Evolutionary conservation across 345 rosid genomes (phyloP).

Genomic region (Citrus mangshanensis): DNA sequence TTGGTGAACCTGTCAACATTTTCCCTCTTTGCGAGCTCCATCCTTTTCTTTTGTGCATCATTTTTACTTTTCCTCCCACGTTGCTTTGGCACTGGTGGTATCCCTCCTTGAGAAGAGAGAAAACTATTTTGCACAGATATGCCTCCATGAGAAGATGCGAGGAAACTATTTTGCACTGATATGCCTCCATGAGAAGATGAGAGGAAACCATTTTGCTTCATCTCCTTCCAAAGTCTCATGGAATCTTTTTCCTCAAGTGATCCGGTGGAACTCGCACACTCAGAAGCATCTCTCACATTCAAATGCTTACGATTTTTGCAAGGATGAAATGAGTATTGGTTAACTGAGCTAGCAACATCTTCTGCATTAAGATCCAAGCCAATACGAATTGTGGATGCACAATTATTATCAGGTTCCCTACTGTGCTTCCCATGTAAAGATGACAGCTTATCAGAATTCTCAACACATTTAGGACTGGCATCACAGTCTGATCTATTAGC

Average conservation of each 20-base stretch:
- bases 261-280: constrained; percentile 67
- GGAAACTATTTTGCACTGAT: constrained; percentile 34
- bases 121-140: constrained; percentile 35
- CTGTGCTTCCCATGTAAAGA: constrained; percentile 23
- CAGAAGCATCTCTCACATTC: constrained; percentile 48
- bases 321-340: constrained; percentile 30
- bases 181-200: constrained; percentile 69
- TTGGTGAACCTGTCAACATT: constrained; percentile 75
- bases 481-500: constrained; percentile 6
- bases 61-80: constrained; percentile 58
- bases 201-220: constrained; percentile 88
- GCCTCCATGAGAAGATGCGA: constrained; percentile 49
- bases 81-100: constrained; percentile 64
- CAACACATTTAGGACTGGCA: constrained; percentile 17
- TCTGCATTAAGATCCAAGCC: constrained; percentile 56
- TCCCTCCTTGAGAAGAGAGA: constrained; percentile 47
- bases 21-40: constrained; percentile 72
- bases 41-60: constrained; percentile 54
- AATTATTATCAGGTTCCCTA: constrained; percentile 18
- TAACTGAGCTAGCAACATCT: constrained; percentile 51
- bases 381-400: constrained; percentile 27
- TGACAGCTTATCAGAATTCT: constrained; percentile 20
- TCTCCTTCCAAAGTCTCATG: constrained; percentile 69
- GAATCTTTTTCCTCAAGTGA: constrained; percentile 56
- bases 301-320: constrained; percentile 27